These are phyloP conservation scores for Rauvolfia tetraphylla DNA, from an alignment of 257 asterid genomes.

Conservation along the genomic window DNA sequence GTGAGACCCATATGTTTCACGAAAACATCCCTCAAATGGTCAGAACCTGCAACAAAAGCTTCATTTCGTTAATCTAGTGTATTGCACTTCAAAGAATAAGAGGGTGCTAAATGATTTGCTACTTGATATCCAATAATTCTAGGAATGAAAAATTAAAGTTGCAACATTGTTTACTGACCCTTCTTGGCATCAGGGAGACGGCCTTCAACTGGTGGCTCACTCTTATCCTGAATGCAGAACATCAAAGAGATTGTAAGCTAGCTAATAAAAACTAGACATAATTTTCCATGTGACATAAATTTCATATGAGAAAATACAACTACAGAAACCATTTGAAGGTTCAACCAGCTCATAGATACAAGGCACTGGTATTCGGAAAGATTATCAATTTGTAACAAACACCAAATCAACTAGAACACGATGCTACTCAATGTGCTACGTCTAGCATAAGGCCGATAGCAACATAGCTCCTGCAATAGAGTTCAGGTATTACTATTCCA, in stretches of 20 bases:
- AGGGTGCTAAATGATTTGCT: no score
- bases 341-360: background rate
- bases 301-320: background rate
- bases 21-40: slow-evolving; percentile 85
- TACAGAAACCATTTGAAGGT: background rate
- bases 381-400: background rate
- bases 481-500: no score
- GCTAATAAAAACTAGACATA: background rate
- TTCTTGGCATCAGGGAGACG: slow-evolving; percentile 87
- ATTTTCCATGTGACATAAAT: background rate
- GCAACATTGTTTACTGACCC: slow-evolving; percentile 40
- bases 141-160: background rate
- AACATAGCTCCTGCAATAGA: background rate
- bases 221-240: slow-evolving; percentile 49
- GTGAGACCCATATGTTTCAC: slow-evolving; percentile 79
- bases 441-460: background rate
- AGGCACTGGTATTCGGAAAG: background rate
- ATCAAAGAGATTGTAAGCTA: background rate
- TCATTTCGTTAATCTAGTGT: no score
- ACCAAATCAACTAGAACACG: background rate
- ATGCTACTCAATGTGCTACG: background rate
- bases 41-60: slow-evolving; percentile 42
- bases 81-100: background rate
- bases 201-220: slow-evolving; percentile 71
- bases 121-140: background rate